Percentiles rank a stretch among this genome's conserved stretches.
Conservation (phyloP, 148 eudicot species). For the Rheum nobile region DNA sequence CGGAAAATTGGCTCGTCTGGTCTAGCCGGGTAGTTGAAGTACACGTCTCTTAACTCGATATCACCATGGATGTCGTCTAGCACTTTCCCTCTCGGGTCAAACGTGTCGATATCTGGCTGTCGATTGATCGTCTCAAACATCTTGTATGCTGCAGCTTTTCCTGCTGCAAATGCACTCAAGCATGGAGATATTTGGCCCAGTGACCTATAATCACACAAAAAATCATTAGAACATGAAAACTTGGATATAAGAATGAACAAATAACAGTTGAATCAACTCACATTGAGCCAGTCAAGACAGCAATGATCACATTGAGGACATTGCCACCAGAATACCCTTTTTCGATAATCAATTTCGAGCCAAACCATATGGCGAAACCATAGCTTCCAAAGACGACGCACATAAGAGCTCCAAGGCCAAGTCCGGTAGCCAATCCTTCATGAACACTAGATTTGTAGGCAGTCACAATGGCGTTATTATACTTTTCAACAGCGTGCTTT, state of each 20-base stretch:
- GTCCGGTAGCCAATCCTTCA: constrained; percentile 42
- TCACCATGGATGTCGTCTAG: constrained; percentile 51
- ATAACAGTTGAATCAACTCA: too few relatives aligned
- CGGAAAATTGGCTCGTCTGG: constrained; percentile 40
- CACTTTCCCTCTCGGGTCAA: constrained; percentile 35
- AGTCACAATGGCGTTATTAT: constrained; percentile 24
- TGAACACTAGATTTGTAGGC: constrained; percentile 38
- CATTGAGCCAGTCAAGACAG: constrained; percentile 52
- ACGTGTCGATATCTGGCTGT: constrained; percentile 49
- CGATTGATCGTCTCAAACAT: constrained; percentile 65
- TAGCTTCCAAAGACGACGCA: constrained; percentile 26
- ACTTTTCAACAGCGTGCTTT: constrained; percentile 39
- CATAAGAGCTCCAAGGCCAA: constrained; percentile 36
- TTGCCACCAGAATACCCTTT: constrained; percentile 44
- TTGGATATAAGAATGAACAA: not conserved
- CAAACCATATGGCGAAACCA: constrained; percentile 59
- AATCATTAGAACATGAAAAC: not conserved
- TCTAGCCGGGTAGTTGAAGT: constrained; percentile 58
- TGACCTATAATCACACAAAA: constrained; percentile 23
- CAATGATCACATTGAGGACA: constrained; percentile 42
- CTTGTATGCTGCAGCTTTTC: constrained; percentile 60
- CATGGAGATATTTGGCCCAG: constrained; percentile 50
- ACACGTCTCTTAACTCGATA: constrained; percentile 35
- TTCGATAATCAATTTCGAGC: constrained; percentile 42
- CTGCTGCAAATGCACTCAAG: constrained; percentile 49